A percentile compares a stretch with the other conserved stretches of the same genome.
phyloP scores from a whole-genome alignment of 1,139 yeast species.

The Lodderomyces beijingensis region DNA sequence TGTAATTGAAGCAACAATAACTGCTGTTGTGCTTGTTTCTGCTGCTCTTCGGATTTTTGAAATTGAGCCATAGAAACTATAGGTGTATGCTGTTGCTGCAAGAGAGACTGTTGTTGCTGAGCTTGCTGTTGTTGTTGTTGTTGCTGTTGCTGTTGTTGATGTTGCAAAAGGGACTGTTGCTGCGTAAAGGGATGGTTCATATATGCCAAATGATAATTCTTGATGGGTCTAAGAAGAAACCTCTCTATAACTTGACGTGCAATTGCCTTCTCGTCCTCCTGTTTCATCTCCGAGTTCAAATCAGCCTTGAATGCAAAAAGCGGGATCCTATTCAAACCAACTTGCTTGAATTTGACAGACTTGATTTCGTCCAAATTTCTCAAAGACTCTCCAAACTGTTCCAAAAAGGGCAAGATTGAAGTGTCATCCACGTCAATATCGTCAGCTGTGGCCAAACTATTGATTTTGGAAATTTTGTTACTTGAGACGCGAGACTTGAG shows the following conservation, averaged over 20 bases:
- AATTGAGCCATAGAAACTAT: constrained; percentile 14
- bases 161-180: constrained; percentile 34
- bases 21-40: constrained; percentile 11
- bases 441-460: constrained; percentile 23
- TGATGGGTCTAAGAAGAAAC: constrained; percentile 39
- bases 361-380: constrained; percentile 27
- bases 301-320: constrained; percentile 31
- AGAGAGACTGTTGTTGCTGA: constrained; percentile 25
- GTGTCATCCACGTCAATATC: constrained; percentile 41
- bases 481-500: constrained; percentile 12
- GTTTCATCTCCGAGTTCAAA: constrained; percentile 19
- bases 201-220: constrained; percentile 46
- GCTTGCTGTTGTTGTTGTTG: constrained; percentile 24
- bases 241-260: constrained; percentile 43
- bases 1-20: constrained; percentile 11
- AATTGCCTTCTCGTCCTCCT: constrained; percentile 35
- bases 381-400: constrained; percentile 33
- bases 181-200: constrained; percentile 44
- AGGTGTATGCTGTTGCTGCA: constrained; percentile 20
- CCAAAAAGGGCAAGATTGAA: constrained; percentile 32
- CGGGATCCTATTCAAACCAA: constrained; percentile 26
- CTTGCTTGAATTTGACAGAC: constrained; percentile 29
- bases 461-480: constrained; percentile 20
- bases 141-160: constrained; percentile 25
- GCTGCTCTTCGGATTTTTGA: constrained; percentile 15